Evolutionary conservation across 2,329 filamentous ascomycete genomes (phyloP), one percentile per base, ranked within the genome.

Genomic region (Calonectria henricotiae): DNA sequence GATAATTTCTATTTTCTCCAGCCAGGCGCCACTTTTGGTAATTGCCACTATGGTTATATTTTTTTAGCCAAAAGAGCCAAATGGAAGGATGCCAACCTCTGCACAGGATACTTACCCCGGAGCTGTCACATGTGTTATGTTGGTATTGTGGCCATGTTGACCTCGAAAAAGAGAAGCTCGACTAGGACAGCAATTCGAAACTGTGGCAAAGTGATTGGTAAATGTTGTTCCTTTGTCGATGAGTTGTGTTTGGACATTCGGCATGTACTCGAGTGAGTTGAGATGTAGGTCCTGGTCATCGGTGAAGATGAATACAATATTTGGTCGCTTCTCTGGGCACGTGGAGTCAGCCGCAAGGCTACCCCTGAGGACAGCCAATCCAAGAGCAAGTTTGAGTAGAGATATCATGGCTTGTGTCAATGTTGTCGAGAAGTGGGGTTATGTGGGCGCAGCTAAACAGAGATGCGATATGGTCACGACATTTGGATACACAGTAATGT

Each of bases 251-350:
- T 69, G 49, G 9, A 65, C 41, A 44, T 39, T 69, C 20, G 61
- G 43, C 67, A 69, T 69, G 43, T 61, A 69, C n/a, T 69, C 51
- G 1, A 69, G 44, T 2, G 67, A 69, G 54, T 65, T 51, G 13
- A 69, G 35, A 20, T 69, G 67, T 9, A 69, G 61, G 30, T 69
- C 67, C 17, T 69, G 67, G 51, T 69, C 67, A 61, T 69, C 67
- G 2, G 67, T 69, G 15, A 69, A 65, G 51, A 69, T 69, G 35
- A 69, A 69, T 25, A 69, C 62, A 35, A 69, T 69, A 17, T 69
- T 69, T 25, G 67, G 67, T 15, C 67, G 49, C 12, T 49, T 54
- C 1, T 44, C 41, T 4, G 55, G 65, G 13, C 65, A 67, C 9
- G 54, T 43, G 37, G 65, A 62, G 37, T 62, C 37, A 15, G 49